Evolutionary conservation across 108 stramenopile genomes (phyloP).

Genomic region (Nannochloropsis salina): DNA sequence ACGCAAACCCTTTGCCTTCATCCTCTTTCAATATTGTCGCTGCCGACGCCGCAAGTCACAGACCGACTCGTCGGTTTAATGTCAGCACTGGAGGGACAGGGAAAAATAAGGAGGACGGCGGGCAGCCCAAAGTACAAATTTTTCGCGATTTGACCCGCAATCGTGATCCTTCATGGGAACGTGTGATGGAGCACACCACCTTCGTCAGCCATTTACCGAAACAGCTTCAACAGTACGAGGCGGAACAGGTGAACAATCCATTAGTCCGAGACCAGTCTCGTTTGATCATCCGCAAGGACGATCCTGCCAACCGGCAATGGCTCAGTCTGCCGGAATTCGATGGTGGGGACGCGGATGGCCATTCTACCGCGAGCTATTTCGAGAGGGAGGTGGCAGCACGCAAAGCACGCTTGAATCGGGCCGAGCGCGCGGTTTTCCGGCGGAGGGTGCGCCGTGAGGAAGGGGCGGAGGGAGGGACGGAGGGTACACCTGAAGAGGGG

Average conservation of each 20-base stretch:
- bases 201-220: background rate
- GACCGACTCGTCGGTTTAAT: background rate
- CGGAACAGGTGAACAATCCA: background rate
- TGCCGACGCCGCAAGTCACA: background rate
- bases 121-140: background rate
- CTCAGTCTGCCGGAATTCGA: background rate
- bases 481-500: background rate
- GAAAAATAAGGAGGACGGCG: background rate
- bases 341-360: background rate
- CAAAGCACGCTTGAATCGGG: background rate
- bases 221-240: background rate
- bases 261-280: slow-evolving; percentile 16
- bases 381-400: background rate
- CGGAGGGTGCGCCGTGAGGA: background rate
- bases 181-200: background rate
- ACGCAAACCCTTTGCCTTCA: background rate
- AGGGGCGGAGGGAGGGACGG: background rate
- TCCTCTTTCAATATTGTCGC: background rate
- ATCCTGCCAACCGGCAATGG: slow-evolving; percentile 3
- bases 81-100: background rate
- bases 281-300: slow-evolving; percentile 4
- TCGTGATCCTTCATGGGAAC: slow-evolving; percentile 14
- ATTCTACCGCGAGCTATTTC: background rate
- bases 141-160: slow-evolving; percentile 14
- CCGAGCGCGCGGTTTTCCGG: background rate